Evolutionary conservation across 208 protist species (phyloP).

Genomic region (Borovskyia barvae): DNA sequence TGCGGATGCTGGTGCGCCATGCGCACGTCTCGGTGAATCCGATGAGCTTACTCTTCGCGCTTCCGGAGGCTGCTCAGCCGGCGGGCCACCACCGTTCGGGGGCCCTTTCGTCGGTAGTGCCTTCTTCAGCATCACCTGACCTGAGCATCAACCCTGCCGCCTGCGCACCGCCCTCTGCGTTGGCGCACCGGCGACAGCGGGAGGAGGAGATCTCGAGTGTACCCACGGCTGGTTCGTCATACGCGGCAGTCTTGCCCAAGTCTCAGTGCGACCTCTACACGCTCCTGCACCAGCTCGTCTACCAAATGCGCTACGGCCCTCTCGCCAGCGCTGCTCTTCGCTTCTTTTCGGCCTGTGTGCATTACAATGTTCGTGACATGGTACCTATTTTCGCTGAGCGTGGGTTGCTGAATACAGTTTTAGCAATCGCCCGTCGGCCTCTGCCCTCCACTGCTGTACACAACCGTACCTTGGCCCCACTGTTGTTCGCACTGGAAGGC

Average conservation of each 20-base stretch:
- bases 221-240: not conserved
- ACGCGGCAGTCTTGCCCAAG: constrained; percentile 8
- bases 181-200: not conserved
- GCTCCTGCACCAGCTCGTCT: constrained; percentile 51
- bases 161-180: constrained; percentile 2
- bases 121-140: not conserved
- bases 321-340: constrained; percentile 45
- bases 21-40: constrained; percentile 27
- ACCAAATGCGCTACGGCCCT: constrained; percentile 54
- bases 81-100: not conserved
- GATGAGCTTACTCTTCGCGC: constrained; percentile 18
- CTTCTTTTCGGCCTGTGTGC: constrained; percentile 67
- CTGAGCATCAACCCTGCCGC: not conserved
- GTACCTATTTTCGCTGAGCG: constrained; percentile 75
- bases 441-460: not conserved
- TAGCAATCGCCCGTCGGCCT: constrained; percentile 42
- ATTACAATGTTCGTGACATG: constrained; percentile 86
- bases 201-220: not conserved
- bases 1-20: constrained; percentile 40
- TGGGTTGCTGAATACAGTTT: constrained; percentile 60
- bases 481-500: constrained; percentile 19
- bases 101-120: constrained; percentile 2
- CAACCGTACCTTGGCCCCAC: not conserved
- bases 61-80: not conserved
- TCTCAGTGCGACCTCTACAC: constrained; percentile 47